Conservation (phyloP, 164 flowering plant genomes). For the Piper betle region DNA sequence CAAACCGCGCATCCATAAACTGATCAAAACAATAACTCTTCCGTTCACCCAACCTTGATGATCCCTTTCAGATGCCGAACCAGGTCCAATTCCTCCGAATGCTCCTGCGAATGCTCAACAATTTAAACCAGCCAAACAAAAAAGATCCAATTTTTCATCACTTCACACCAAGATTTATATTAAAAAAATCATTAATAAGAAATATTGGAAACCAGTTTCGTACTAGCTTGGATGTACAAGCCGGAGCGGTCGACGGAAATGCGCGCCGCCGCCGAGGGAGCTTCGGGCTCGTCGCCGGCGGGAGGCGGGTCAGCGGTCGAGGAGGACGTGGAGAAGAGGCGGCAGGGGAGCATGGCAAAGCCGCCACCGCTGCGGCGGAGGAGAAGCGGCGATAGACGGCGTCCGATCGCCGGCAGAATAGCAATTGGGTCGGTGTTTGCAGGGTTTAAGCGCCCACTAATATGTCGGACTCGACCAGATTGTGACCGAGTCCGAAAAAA, state of each 20-base stretch:
- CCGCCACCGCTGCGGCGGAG: no score
- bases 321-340: no score
- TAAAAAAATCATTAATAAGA: neutral
- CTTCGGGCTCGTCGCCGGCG: no score
- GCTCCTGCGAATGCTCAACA: conserved; percentile 74
- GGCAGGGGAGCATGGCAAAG: no score
- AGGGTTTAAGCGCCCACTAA: no score
- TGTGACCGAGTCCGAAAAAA: no score
- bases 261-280: no score
- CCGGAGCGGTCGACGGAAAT: conserved; percentile 36
- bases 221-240: conserved; percentile 48
- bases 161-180: neutral
- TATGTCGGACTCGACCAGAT: no score
- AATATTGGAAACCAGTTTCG: neutral
- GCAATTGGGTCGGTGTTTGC: no score
- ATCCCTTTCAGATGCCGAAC: conserved; percentile 77
- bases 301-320: no score
- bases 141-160: neutral
- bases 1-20: neutral
- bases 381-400: no score
- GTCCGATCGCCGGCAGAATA: no score
- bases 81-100: conserved; percentile 53
- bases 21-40: neutral
- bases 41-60: conserved; percentile 48
- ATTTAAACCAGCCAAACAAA: neutral